Evolutionary conservation across 1,139 yeast genomes (phyloP).

Genomic region (Zygosaccharomyces pseudobailii): DNA sequence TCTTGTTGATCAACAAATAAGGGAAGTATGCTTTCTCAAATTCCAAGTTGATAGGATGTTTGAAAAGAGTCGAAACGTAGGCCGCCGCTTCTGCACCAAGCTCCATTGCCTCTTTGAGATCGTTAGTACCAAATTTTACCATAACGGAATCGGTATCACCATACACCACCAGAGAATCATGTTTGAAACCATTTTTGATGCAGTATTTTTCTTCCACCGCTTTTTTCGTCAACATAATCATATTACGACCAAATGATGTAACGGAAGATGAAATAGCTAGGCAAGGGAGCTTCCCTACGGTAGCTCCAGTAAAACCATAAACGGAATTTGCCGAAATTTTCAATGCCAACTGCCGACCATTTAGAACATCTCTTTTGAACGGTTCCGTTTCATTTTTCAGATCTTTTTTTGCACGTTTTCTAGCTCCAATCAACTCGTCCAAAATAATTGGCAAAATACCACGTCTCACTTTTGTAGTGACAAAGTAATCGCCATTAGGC

Average conservation of each 20-base stretch:
- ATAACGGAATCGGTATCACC: slow-evolving; percentile 99
- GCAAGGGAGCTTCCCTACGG: slow-evolving; percentile 95
- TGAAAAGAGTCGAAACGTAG: slow-evolving; percentile 71
- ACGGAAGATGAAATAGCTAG: slow-evolving; percentile 92
- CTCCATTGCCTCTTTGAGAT: slow-evolving; percentile 78
- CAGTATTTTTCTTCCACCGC: slow-evolving; percentile 79
- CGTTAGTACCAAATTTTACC: slow-evolving; percentile 93
- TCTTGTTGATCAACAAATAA: slow-evolving; percentile 86
- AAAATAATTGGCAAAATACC: slow-evolving; percentile 92
- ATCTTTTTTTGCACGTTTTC: slow-evolving; percentile 89
- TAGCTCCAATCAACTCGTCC: slow-evolving; percentile 81
- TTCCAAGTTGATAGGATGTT: slow-evolving; percentile 86
- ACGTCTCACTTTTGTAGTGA: slow-evolving; percentile 61
- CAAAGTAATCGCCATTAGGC: slow-evolving; percentile 91
- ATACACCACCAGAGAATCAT: slow-evolving; percentile 86
- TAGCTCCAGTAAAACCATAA: slow-evolving; percentile 98
- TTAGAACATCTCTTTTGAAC: slow-evolving; percentile 84
- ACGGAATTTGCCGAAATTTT: slow-evolving; percentile 98
- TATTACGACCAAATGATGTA: slow-evolving; percentile 92
- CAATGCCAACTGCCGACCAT: slow-evolving; percentile 95
- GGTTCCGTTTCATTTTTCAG: slow-evolving; percentile 92
- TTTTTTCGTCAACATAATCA: slow-evolving; percentile 89
- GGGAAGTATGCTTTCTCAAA: slow-evolving; percentile 97
- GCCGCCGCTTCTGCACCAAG: slow-evolving; percentile 94
- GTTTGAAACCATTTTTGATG: slow-evolving; percentile 71